Evolutionary conservation across 345 rosid genomes (phyloP).

Genomic region (Pugionium cornutum): DNA sequence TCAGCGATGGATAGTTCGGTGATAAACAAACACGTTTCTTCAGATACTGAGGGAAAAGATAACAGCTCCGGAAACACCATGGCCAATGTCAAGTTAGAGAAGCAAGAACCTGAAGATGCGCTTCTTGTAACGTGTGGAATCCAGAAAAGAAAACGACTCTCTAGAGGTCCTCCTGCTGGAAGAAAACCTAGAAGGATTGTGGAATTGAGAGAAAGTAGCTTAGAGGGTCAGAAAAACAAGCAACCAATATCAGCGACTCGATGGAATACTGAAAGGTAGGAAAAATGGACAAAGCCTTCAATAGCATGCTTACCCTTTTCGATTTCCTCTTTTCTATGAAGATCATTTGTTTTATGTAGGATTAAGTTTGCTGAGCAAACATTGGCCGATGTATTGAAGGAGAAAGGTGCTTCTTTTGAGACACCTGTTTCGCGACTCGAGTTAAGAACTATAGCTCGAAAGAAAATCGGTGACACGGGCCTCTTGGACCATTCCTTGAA

Average conservation of each 20-base stretch:
- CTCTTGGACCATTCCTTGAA: slow-evolving; percentile 90
- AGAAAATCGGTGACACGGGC: slow-evolving; percentile 83
- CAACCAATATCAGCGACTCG: slow-evolving; percentile 36
- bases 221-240: slow-evolving; percentile 39
- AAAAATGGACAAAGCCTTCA: slow-evolving; percentile 12
- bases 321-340: slow-evolving; percentile 1
- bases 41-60: slow-evolving; percentile 22
- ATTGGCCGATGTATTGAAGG: slow-evolving; percentile 69
- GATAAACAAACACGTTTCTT: slow-evolving; percentile 34
- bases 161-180: slow-evolving; percentile 34
- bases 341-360: slow-evolving; percentile 44
- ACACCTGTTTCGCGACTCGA: slow-evolving; percentile 59
- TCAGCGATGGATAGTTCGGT: slow-evolving; percentile 52
- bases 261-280: slow-evolving; percentile 77
- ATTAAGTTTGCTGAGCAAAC: slow-evolving; percentile 61
- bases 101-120: slow-evolving; percentile 33
- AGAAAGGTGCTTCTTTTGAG: slow-evolving; percentile 71
- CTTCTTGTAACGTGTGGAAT: slow-evolving; percentile 35
- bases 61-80: slow-evolving; percentile 35
- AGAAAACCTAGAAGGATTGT: slow-evolving; percentile 31
- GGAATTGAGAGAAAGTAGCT: slow-evolving; percentile 15
- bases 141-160: slow-evolving; percentile 47
- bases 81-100: slow-evolving; percentile 41
- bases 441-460: slow-evolving; percentile 67
- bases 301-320: background rate